Evolutionary conservation across 2,329 filamentous ascomycete species (phyloP), one percentile per base, ranked within the genome.

Genomic region (Phyllosticta citriasiana): DNA sequence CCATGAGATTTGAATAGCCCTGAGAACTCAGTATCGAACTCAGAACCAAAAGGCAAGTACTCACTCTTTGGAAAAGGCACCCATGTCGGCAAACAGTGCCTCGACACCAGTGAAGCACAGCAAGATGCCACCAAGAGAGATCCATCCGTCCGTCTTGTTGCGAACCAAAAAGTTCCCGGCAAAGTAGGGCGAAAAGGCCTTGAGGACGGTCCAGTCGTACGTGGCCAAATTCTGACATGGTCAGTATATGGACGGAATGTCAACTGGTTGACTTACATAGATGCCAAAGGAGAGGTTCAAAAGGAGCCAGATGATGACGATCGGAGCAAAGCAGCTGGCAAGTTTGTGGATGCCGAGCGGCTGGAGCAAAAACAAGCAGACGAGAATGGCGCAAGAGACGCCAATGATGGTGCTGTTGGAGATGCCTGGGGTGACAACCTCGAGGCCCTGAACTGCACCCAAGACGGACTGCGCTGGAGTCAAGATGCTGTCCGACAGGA

Each of bases 91-190:
- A 68, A 91, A 92, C 0, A 92, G 77, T 1, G 88, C 87, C 70
- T 91, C 88, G n/a, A 89, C 86, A 53, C 72, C 88, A 1, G 88
- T 91, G 67, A 92, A 91, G 2, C 85, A 82, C 9, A 92, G 80
- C 2, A 92, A 72, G 22, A 91, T 82, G 4, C 88, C 88, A n/a
- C 85, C 86, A 1, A 89, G 77, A 62, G 80, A 82, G 62, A 77
- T 78, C 86, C 86, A 89, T 0, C 84, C 86, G 4, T 81, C 76
- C 3, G 80, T 77, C 59, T 79, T 78, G 66, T 87, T 84, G 14
- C 82, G 78, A 22, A 82, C 71, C 50, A 89, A 78, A 68, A 84
- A 89, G 3, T 77, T 69, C 61, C 86, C 82, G 2, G 84, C 85
- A 62, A 80, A 87, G 64, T 80, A 82, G 0, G 77, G 77, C 35